Evolutionary conservation across 192 early-diverging fungal genomes (phyloP).

Genomic region (Linnemannia exigua): DNA sequence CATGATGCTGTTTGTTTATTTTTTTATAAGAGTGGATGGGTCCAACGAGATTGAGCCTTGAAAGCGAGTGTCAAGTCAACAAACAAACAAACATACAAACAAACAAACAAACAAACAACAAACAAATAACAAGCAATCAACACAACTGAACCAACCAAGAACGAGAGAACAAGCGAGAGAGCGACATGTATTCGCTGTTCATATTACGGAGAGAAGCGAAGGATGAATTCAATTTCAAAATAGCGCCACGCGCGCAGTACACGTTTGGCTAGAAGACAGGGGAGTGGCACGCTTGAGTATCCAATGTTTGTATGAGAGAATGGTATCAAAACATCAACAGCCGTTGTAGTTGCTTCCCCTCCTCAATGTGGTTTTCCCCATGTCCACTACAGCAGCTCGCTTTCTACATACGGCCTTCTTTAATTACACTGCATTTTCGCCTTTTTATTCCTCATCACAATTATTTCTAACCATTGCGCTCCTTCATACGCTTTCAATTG

Average conservation of each 20-base stretch:
- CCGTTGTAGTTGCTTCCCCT: not conserved
- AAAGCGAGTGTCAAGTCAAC: not conserved
- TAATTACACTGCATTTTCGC: too few species aligned
- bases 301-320: not conserved
- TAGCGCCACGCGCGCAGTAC: not conserved
- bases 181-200: too few species aligned
- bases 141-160: not conserved
- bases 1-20: conserved; percentile 7
- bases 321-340: not conserved
- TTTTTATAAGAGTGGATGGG: not conserved
- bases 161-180: too few species aligned
- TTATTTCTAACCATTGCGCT: not conserved
- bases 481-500: not conserved
- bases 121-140: too few species aligned
- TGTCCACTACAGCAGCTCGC: too few species aligned
- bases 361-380: conserved; percentile 2
- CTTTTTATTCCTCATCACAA: not conserved
- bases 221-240: too few species aligned
- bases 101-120: not conserved
- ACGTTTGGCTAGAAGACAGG: not conserved
- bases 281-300: not conserved
- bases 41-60: not conserved
- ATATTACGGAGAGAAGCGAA: too few species aligned
- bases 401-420: too few species aligned
- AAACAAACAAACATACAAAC: not conserved